Conservation (phyloP, 768 basidiomycete species). For the Mycena kentingensis region DNA sequence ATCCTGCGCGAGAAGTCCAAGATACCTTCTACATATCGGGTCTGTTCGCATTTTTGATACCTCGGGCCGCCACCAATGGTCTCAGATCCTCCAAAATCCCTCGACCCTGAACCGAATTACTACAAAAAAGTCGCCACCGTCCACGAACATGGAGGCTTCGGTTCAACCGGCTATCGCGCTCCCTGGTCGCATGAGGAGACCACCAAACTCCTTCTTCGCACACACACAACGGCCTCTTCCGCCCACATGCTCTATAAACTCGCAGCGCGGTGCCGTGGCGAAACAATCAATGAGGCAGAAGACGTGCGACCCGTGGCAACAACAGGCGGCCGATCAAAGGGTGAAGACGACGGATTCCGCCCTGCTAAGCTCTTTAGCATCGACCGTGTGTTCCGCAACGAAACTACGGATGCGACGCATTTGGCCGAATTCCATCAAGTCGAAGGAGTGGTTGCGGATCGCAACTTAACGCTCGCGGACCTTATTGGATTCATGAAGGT, state of each 20-base stretch:
- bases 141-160: slow-evolving; percentile 86
- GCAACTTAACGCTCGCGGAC: slow-evolving; percentile 88
- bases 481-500: slow-evolving; percentile 98
- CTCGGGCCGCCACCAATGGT: too few species aligned
- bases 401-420: slow-evolving; percentile 98
- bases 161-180: slow-evolving; percentile 94
- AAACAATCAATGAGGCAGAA: slow-evolving; percentile 44
- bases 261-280: slow-evolving; percentile 78
- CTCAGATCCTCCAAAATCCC: slow-evolving; percentile 76
- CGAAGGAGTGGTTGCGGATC: slow-evolving; percentile 98
- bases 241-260: slow-evolving; percentile 93
- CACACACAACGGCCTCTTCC: slow-evolving; percentile 95
- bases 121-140: slow-evolving; percentile 81
- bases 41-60: not conserved
- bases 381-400: slow-evolving; percentile 97
- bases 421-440: slow-evolving; percentile 99
- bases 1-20: slow-evolving; percentile 95
- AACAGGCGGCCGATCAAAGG: slow-evolving; percentile 28
- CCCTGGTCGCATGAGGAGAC: slow-evolving; percentile 95
- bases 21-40: slow-evolving; percentile 99
- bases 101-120: slow-evolving; percentile 77
- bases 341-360: slow-evolving; percentile 73
- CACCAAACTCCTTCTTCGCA: slow-evolving; percentile 87
- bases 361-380: slow-evolving; percentile 96
- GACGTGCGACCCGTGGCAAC: slow-evolving; percentile 34